These are phyloP conservation scores for Akanthomyces muscarius DNA, from an alignment of 2,329 filamentous ascomycete genomes.

Conservation along the genomic window DNA sequence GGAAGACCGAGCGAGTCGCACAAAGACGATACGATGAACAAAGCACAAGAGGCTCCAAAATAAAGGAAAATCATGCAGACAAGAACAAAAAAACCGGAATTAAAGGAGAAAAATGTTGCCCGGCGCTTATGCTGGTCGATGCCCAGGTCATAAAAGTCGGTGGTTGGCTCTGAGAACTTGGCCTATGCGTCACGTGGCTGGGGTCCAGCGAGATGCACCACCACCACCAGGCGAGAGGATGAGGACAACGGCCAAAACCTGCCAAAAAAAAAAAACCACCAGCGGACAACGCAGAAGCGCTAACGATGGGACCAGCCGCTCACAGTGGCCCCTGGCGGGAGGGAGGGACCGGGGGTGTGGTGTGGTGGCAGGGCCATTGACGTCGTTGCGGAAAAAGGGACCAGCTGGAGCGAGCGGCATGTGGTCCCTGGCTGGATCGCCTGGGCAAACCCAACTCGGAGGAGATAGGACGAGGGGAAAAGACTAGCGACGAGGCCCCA, in stretches of 20 bases:
- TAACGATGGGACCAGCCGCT: not conserved
- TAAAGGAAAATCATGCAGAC: not conserved
- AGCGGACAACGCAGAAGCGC: not conserved
- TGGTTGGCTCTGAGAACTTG: constrained; percentile 13
- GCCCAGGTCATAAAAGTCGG: constrained; percentile 9
- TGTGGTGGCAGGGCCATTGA: not conserved
- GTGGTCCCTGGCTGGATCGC: constrained; percentile 7
- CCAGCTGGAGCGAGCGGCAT: not conserved
- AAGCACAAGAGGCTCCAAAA: not conserved
- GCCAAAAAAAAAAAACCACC: not conserved
- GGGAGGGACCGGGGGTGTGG: too few species aligned
- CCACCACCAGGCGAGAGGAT: not conserved
- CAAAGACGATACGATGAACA: not conserved
- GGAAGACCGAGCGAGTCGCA: not conserved
- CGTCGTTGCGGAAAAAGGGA: not conserved
- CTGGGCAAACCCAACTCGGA: constrained; percentile 1
- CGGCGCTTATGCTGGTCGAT: constrained; percentile 10
- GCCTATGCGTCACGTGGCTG: constrained; percentile 17
- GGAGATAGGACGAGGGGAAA: not conserved
- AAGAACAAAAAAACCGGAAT: not conserved
- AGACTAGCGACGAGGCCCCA: not conserved
- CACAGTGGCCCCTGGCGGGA: not conserved
- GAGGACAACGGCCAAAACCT: not conserved
- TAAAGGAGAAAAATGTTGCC: not conserved
- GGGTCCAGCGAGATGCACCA: constrained; percentile 1